Evolutionary conservation across 1,284 basidiomycete species (phyloP).

Genomic region (Naganishia cerealis): DNA sequence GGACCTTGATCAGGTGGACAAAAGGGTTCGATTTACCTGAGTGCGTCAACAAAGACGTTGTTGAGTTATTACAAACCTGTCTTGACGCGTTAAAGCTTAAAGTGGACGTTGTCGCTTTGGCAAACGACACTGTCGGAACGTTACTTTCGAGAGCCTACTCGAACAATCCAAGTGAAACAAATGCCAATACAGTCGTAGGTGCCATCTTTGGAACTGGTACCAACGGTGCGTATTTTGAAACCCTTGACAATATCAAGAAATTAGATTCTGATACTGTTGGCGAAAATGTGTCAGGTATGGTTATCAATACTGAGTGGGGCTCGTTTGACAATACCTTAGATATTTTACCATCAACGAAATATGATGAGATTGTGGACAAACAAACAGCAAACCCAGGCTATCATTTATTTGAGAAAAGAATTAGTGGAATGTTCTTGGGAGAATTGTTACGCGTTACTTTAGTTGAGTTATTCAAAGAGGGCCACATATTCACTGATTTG

Average conservation of each 20-base stretch:
- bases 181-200: constrained; percentile 84
- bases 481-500: too few species aligned
- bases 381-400: constrained; percentile 93
- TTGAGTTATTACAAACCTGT: too few species aligned
- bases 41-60: too few species aligned
- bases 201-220: constrained; percentile 98
- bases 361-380: constrained; percentile 88
- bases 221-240: constrained; percentile 97
- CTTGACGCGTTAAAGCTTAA: too few species aligned
- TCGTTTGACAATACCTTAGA: constrained; percentile 70
- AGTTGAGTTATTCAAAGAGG: too few species aligned
- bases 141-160: constrained; percentile 73
- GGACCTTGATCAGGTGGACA: too few species aligned
- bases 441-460: too few species aligned
- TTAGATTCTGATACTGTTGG: constrained; percentile 61
- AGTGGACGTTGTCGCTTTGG: too few species aligned
- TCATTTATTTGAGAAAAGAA: constrained; percentile 87
- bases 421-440: constrained; percentile 93
- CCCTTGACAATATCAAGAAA: constrained; percentile 72
- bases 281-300: constrained; percentile 49
- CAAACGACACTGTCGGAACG: too few species aligned
- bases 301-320: too few species aligned
- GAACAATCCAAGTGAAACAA: constrained; percentile 95
- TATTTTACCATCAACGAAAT: constrained; percentile 72
- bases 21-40: too few species aligned